Evolutionary conservation across 2,329 filamentous ascomycete genomes (phyloP), one percentile per base, ranked within the genome.

Genomic region (Fusarium citri): DNA sequence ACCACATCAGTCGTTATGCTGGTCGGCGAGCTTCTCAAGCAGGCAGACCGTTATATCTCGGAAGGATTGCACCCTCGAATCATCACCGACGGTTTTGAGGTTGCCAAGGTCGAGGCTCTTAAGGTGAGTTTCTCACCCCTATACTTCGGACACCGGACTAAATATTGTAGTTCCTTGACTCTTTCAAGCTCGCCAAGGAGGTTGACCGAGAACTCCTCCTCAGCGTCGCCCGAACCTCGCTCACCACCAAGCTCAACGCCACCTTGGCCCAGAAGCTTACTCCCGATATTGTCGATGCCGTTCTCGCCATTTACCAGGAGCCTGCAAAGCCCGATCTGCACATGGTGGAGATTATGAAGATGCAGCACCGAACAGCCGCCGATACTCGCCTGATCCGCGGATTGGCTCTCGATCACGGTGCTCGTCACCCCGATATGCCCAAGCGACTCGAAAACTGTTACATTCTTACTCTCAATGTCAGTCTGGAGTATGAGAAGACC

Each of bases 311-410:
- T 80, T 94, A 98, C 85, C 88, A 94, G 80, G 85, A 93, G 20
- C 93, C 93, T 26, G 90, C 89, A 68, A 98, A 98, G 85, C 97
- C 97, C 59, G 96, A 99, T 83, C 83, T 99, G 77, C 95, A 98
- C 85, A 99, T 99, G 96, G 88, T 99, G 73, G 96, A 99, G 83
- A 98, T 99, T 76, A 99, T 99, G 96, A 98, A 97, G 81, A 98
- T 99, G 95, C 96, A 99, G 84, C 96, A 99, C 85, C 92, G 95
- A 74, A 94, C 93, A 55, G 94, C 95, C 63, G 93, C 96, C 31
- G 96, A 99, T 81, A 99, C 96, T 60, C 94, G 97, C 81, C 89
- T 99, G 64, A 98, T 99, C 80, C 90, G 92, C 71, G 96, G 96
- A 64, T 86, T 99, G 62, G 96, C 94, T 12, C 85, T 99, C 66